phyloP scores from a whole-genome alignment of 1,139 yeast genomes.

The Sugiyamaella japonica region DNA sequence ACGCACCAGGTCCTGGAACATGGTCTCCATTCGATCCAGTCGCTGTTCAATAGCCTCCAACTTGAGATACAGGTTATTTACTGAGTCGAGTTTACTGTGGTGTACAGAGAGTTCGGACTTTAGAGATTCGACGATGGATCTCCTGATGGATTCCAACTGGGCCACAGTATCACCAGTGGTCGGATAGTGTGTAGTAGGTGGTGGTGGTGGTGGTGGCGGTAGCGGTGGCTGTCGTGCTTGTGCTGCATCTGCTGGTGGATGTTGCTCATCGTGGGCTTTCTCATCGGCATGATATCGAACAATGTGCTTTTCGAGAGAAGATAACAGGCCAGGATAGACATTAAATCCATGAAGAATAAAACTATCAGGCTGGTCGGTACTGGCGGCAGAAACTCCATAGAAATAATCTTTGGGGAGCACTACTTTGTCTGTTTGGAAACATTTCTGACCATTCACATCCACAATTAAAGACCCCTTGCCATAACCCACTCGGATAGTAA shows the following conservation, averaged over 20 bases:
- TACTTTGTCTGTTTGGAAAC: conserved; percentile 40
- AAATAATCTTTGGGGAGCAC: conserved; percentile 37
- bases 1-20: conserved; percentile 18
- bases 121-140: conserved; percentile 9
- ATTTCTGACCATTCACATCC: conserved; percentile 43
- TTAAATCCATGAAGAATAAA: conserved; percentile 35
- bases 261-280: conserved; percentile 1
- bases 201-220: neutral
- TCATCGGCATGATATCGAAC: conserved; percentile 14
- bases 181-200: neutral
- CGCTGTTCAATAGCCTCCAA: conserved; percentile 20
- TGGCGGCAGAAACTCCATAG: conserved; percentile 42
- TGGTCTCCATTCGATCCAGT: conserved; percentile 21
- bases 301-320: conserved; percentile 16
- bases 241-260: neutral
- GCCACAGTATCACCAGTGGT: conserved; percentile 14
- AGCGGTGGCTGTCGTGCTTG: neutral
- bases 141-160: conserved; percentile 22
- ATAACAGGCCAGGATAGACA: conserved; percentile 22
- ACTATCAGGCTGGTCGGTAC: conserved; percentile 38
- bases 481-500: conserved; percentile 39
- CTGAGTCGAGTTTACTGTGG: conserved; percentile 15
- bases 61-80: conserved; percentile 8
- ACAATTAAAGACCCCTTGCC: conserved; percentile 38
- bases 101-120: conserved; percentile 13